phyloP scores from a whole-genome alignment of 768 basidiomycete species.

The Fomitopsis pulvina region DNA sequence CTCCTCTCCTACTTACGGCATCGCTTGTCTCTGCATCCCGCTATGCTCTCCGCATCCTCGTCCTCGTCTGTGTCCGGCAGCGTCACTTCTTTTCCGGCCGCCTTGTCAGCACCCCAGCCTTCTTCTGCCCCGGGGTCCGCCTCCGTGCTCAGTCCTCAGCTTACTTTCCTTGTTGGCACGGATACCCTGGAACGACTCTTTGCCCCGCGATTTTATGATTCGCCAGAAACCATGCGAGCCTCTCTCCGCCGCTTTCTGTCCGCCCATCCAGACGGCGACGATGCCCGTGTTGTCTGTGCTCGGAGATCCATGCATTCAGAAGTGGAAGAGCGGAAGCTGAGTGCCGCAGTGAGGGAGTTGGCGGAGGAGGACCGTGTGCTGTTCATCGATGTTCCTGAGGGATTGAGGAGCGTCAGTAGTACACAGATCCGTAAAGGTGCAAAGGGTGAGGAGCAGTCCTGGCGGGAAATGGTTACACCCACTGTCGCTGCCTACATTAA shows the following conservation, averaged over 20 bases:
- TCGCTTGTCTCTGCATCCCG: conserved; percentile 20
- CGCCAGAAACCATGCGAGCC: conserved; percentile 43
- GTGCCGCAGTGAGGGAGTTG: conserved; percentile 40
- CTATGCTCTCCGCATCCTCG: not conserved
- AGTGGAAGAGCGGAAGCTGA: conserved; percentile 21
- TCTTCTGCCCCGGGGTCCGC: not conserved
- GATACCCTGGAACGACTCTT: conserved; percentile 85
- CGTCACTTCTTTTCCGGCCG: not conserved
- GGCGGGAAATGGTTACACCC: conserved; percentile 42
- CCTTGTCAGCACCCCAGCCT: not conserved
- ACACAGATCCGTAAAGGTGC: conserved; percentile 54
- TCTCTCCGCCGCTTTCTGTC: conserved; percentile 57
- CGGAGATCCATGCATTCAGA: conserved; percentile 34
- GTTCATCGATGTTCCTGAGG: conserved; percentile 55
- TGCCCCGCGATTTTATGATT: conserved; percentile 65
- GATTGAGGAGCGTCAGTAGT: conserved; percentile 58
- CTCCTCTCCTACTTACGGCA: conserved; percentile 46
- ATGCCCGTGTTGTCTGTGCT: conserved; percentile 62
- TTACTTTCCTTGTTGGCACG: conserved; percentile 73
- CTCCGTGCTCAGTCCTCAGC: conserved; percentile 24
- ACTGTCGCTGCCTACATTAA: conserved; percentile 47
- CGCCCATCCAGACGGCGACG: conserved; percentile 35
- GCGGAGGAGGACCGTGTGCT: conserved; percentile 43
- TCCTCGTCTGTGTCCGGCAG: not conserved
- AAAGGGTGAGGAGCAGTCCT: conserved; percentile 25